phyloP scores from a whole-genome alignment of 1,284 basidiomycete species.

The Pseudozyma pruni region DNA sequence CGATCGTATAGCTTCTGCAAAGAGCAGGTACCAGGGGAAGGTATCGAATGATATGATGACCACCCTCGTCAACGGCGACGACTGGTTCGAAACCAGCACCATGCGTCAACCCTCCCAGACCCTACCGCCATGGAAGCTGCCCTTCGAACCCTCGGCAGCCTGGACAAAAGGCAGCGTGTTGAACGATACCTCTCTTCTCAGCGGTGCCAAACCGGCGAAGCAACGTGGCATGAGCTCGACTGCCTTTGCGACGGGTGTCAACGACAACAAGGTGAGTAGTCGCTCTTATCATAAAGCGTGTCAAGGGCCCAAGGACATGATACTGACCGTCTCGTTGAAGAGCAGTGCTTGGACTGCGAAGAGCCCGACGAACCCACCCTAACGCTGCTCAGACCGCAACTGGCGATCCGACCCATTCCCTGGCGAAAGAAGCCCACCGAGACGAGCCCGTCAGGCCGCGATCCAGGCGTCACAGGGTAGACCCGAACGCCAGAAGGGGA shows the following conservation, averaged over 20 bases:
- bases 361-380: conserved; percentile 1
- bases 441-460: neutral
- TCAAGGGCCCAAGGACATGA: no score
- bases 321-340: neutral
- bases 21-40: no score
- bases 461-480: neutral
- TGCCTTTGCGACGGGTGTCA: conserved; percentile 18
- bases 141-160: conserved; percentile 5
- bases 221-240: conserved; percentile 2
- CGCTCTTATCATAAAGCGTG: no score
- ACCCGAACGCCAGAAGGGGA: conserved; percentile 18
- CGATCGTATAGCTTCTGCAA: no score
- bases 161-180: conserved; percentile 7
- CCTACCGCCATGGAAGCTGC: conserved; percentile 19
- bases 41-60: no score
- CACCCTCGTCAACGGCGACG: no score
- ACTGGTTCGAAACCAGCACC: neutral
- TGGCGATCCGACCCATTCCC: neutral
- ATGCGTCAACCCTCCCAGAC: neutral
- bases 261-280: conserved; percentile 15
- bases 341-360: conserved; percentile 22
- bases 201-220: neutral
- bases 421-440: neutral
- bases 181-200: conserved; percentile 2
- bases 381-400: no score